Evolutionary conservation across 192 early-diverging fungal species (phyloP).

Genomic region (Linnemannia zychae): DNA sequence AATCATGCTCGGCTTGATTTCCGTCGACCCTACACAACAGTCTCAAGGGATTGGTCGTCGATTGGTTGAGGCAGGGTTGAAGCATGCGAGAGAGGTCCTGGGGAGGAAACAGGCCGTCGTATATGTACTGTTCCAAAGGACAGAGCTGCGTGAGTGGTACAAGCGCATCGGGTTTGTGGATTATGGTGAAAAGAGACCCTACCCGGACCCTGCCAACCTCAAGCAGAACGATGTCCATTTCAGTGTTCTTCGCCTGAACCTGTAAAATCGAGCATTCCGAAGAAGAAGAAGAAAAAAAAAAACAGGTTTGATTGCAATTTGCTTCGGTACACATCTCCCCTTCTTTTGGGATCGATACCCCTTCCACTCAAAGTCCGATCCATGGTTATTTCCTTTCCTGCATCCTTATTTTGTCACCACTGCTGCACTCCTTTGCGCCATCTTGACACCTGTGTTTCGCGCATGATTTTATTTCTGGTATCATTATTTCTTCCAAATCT

Average conservation of each 20-base stretch:
- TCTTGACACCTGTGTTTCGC: not conserved
- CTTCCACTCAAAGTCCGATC: not conserved
- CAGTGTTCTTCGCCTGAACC: slow-evolving; percentile 16
- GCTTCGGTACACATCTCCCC: not conserved
- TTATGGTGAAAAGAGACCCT: slow-evolving; percentile 51
- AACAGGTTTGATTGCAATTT: not conserved
- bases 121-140: slow-evolving; percentile 51
- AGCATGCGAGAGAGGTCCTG: slow-evolving; percentile 38
- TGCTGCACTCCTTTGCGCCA: not conserved
- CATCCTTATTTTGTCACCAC: not conserved
- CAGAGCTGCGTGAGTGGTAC: slow-evolving; percentile 59
- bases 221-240: slow-evolving; percentile 51
- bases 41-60: slow-evolving; percentile 62
- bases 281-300: too few relatives aligned
- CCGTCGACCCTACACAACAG: slow-evolving; percentile 55
- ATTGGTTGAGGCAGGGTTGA: slow-evolving; percentile 49
- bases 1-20: slow-evolving; percentile 57
- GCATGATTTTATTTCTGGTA: not conserved
- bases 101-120: slow-evolving; percentile 49
- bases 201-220: slow-evolving; percentile 28
- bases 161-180: slow-evolving; percentile 58
- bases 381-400: not conserved
- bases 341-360: not conserved
- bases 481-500: not conserved
- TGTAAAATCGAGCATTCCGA: slow-evolving; percentile 7